Base-by-base conservation (phyloP, 1,284 basidiomycete genomes). In the Coniophora puteana region DNA sequence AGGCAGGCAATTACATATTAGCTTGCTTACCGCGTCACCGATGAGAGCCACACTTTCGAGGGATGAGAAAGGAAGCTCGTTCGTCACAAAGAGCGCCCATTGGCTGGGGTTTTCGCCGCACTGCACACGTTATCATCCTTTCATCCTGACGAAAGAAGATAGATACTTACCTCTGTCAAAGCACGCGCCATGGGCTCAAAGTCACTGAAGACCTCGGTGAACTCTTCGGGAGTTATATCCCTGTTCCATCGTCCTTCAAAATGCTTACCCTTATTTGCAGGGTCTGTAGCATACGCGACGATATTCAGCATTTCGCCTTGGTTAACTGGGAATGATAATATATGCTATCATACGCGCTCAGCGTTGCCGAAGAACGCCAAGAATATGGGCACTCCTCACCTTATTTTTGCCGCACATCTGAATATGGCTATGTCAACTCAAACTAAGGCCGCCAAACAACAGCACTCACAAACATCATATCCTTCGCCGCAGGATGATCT, bases 361-460 rank as follows among this genome's bases (percentile, higher is more conserved):
- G 20, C 16, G 13, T 18, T 16, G n/a, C 21, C 12, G 21, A 30
- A 7, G n/a, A 20, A 23, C 5, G 22, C 16, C 26, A 11, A 13
- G 2, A 17, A 7, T 14, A 40, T 18, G 22, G 23, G 5, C 8
- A 26, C 4, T 20, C 47, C 53, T 26, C 36, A 71, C 71, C 43
- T 66, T 63, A 41, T 65, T 54, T 40, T 63, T 66, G 11, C 70
- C 71, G 11, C 67, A 54, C 43, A 68, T 72, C 71, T 73, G 40
- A 17, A 33, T 20, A n/a, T n/a, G n/a, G 33, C 37, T 27, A 3
- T 41, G 36, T 40, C n/a, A 30, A 13, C 40, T 20, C 48, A 34
- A 26, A 17, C 8, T 20, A 25, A 38, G 10, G 21, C 21, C 4
- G 10, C 27, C 18, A 11, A 17, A 22, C 31, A 39, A 24, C n/a